Conservation (phyloP, 371 early-diverging fungal species). For the Mucor racemosus region DNA sequence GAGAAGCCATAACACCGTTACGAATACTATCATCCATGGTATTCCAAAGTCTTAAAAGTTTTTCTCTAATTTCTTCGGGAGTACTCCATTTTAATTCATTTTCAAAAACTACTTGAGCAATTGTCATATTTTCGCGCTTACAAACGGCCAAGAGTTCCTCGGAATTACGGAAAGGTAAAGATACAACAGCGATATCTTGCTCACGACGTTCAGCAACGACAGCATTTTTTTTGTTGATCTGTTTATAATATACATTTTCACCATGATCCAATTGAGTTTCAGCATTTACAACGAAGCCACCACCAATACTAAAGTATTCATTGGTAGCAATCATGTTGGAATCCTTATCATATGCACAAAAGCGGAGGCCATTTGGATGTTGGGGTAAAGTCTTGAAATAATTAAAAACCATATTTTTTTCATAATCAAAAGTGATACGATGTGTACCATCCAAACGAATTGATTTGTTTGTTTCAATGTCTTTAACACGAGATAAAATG, state of each 20-base stretch:
- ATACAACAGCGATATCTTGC: slow-evolving; percentile 81
- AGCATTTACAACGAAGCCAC: slow-evolving; percentile 95
- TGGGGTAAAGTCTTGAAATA: slow-evolving; percentile 87
- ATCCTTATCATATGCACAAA: slow-evolving; percentile 81
- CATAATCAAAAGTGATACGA: slow-evolving; percentile 81
- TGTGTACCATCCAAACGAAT: slow-evolving; percentile 77
- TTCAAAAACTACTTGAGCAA: slow-evolving; percentile 95
- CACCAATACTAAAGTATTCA: slow-evolving; percentile 95
- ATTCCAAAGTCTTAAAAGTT: slow-evolving; percentile 85
- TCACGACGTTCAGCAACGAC: slow-evolving; percentile 53
- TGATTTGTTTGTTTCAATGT: slow-evolving; percentile 72
- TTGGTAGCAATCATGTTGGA: slow-evolving; percentile 88
- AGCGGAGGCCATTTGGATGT: slow-evolving; percentile 96
- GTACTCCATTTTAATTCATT: slow-evolving; percentile 93
- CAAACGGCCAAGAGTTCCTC: slow-evolving; percentile 82
- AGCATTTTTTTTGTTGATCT: slow-evolving; percentile 33
- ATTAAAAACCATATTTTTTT: slow-evolving; percentile 85
- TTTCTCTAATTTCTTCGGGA: slow-evolving; percentile 75
- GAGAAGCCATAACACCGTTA: slow-evolving; percentile 63
- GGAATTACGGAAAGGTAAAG: slow-evolving; percentile 86
- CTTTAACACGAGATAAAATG: slow-evolving; percentile 75
- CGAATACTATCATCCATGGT: slow-evolving; percentile 94
- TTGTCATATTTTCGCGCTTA: slow-evolving; percentile 81
- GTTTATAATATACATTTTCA: slow-evolving; percentile 87
- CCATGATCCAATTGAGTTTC: slow-evolving; percentile 83